These are phyloP conservation scores for Dendrobium chrysotoxum DNA, from an alignment of 106 monocot species.

Conservation along the genomic window DNA sequence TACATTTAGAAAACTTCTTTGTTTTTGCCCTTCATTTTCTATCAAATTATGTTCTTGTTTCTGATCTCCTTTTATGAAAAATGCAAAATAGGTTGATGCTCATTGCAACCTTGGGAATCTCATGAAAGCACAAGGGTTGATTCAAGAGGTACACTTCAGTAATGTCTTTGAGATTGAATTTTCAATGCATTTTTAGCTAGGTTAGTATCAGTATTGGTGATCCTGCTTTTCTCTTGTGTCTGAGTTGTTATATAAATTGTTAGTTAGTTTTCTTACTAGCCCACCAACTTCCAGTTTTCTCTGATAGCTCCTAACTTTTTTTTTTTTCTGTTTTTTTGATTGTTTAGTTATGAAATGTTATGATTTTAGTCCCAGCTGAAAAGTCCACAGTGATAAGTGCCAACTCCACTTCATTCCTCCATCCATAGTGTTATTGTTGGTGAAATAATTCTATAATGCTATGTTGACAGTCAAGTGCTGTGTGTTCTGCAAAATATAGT, in stretches of 20 bases:
- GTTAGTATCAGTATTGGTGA: constrained; percentile 1
- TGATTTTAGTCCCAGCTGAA: neutral
- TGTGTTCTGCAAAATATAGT: neutral
- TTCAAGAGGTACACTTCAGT: constrained; percentile 58
- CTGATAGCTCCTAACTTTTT: neutral
- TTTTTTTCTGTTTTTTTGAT: neutral
- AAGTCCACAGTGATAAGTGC: neutral
- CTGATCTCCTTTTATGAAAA: neutral
- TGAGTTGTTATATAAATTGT: neutral
- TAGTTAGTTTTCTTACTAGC: neutral
- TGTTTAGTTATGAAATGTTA: neutral
- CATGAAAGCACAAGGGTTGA: constrained; percentile 85
- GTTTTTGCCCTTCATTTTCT: neutral
- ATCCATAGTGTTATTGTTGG: neutral
- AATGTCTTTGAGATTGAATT: neutral
- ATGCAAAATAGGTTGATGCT: constrained; percentile 71
- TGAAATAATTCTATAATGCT: constrained; percentile 4
- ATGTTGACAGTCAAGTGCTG: neutral
- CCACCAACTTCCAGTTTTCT: neutral
- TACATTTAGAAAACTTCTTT: neutral
- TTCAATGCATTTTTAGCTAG: neutral
- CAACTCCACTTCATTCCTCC: neutral
- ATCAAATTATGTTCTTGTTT: neutral
- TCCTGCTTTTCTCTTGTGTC: neutral
- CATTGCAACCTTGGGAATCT: constrained; percentile 93